Percentiles rank a stretch among this genome's conserved stretches.
Conservation (phyloP, 768 basidiomycete species). For the Cystobasidium ongulense region DNA sequence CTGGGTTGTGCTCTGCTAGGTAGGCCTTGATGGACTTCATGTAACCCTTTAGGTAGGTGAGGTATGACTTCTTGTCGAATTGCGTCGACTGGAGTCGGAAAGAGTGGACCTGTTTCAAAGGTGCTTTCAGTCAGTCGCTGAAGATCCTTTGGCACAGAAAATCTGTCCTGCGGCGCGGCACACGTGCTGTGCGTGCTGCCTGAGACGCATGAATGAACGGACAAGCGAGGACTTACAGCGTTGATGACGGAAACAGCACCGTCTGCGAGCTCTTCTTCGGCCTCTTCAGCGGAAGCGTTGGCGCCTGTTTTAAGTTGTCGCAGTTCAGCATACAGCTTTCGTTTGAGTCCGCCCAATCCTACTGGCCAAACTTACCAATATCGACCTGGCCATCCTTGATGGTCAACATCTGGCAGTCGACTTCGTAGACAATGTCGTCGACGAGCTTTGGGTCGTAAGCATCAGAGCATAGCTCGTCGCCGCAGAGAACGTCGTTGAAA, state of each 20-base stretch:
- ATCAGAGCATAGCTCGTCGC: slow-evolving; percentile 50
- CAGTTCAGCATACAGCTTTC: slow-evolving; percentile 21
- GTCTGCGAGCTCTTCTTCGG: slow-evolving; percentile 69
- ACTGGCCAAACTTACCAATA: slow-evolving; percentile 59
- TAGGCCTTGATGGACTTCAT: slow-evolving; percentile 81
- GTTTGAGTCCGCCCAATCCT: no score
- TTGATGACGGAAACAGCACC: slow-evolving; percentile 75
- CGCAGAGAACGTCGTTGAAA: slow-evolving; percentile 46
- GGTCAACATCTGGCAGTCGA: slow-evolving; percentile 39
- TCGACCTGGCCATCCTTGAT: slow-evolving; percentile 62
- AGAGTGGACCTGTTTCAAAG: slow-evolving; percentile 62
- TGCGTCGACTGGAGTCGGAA: slow-evolving; percentile 73
- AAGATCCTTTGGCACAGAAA: no score
- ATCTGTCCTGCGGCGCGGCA: no score
- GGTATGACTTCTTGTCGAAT: slow-evolving; percentile 87
- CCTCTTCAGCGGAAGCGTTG: slow-evolving; percentile 61
- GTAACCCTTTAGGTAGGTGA: slow-evolving; percentile 81
- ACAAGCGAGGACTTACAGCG: slow-evolving; percentile 48
- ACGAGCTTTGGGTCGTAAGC: slow-evolving; percentile 52
- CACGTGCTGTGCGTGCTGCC: background rate
- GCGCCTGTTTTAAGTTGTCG: slow-evolving; percentile 58
- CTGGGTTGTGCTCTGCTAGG: slow-evolving; percentile 54
- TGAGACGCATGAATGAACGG: background rate
- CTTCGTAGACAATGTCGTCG: slow-evolving; percentile 71
- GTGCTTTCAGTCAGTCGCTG: no score